phyloP scores from a whole-genome alignment of 306 rosid species.

The Vigna trinervia region DNA sequence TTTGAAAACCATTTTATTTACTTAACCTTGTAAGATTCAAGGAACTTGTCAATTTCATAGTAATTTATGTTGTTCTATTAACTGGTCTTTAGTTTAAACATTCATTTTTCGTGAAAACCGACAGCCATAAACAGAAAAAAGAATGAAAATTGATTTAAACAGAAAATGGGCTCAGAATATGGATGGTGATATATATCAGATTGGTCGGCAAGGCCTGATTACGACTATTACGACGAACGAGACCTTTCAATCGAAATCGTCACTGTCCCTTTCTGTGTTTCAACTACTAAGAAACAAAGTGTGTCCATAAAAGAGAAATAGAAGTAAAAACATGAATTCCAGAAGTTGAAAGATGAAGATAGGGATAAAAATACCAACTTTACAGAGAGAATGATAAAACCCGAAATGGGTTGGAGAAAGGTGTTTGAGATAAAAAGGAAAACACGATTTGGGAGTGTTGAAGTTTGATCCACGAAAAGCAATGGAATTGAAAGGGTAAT shows the following conservation, averaged over 20 bases:
- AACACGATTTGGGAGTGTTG: too few species aligned
- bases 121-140: too few species aligned
- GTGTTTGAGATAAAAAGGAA: too few species aligned
- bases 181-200: slow-evolving; percentile 96
- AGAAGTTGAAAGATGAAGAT: neutral
- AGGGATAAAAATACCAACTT: neutral
- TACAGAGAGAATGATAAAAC: neutral
- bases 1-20: too few species aligned
- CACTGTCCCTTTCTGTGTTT: slow-evolving; percentile 58
- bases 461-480: too few species aligned
- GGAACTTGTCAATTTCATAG: too few species aligned
- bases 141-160: neutral
- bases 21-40: too few species aligned
- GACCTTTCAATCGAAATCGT: slow-evolving; percentile 73
- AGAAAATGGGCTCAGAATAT: slow-evolving; percentile 69
- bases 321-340: neutral
- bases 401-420: too few species aligned
- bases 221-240: slow-evolving; percentile 94
- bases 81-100: neutral
- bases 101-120: neutral
- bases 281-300: neutral
- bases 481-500: too few species aligned
- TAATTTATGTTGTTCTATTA: too few species aligned
- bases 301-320: neutral
- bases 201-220: slow-evolving; percentile 88